phyloP scores from a whole-genome alignment of 495 filamentous ascomycete species.

The Aspergillus sclerotioniger region DNA sequence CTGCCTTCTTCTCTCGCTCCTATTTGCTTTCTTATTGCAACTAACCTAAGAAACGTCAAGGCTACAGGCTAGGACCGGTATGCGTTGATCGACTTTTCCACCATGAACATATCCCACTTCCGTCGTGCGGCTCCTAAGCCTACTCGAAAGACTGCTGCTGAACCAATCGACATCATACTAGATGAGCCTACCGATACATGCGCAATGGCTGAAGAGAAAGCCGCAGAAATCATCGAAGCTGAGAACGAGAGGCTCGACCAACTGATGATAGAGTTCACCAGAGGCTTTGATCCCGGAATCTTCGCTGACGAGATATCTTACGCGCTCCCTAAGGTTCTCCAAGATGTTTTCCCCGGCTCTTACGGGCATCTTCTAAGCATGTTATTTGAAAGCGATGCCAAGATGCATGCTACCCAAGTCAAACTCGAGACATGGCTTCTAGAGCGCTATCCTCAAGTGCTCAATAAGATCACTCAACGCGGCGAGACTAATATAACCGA shows the following conservation, averaged over 20 bases:
- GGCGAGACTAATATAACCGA: constrained; percentile 12
- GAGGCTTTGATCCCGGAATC: constrained; percentile 22
- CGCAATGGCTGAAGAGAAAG: constrained; percentile 14
- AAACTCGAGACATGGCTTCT: constrained; percentile 17
- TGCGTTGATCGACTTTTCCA: neutral
- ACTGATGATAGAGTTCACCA: constrained; percentile 19
- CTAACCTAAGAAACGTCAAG: neutral
- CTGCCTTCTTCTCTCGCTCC: neutral
- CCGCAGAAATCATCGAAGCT: constrained; percentile 12
- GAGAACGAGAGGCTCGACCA: constrained; percentile 14
- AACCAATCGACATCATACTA: constrained; percentile 15
- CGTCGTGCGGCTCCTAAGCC: neutral
- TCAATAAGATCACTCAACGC: constrained; percentile 1
- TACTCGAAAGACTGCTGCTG: neutral
- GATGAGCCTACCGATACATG: constrained; percentile 1
- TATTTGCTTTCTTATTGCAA: neutral
- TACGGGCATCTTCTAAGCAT: constrained; percentile 26
- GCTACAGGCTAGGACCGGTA: neutral
- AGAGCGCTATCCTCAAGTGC: constrained; percentile 6
- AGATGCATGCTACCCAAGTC: constrained; percentile 18
- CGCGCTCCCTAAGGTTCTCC: constrained; percentile 11
- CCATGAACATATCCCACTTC: constrained; percentile 4
- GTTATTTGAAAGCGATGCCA: constrained; percentile 12
- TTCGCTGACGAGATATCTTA: constrained; percentile 15
- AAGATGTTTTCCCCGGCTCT: constrained; percentile 21